Evolutionary conservation across 331 rosid genomes (phyloP).

Genomic region (Pyrus hybrid): DNA sequence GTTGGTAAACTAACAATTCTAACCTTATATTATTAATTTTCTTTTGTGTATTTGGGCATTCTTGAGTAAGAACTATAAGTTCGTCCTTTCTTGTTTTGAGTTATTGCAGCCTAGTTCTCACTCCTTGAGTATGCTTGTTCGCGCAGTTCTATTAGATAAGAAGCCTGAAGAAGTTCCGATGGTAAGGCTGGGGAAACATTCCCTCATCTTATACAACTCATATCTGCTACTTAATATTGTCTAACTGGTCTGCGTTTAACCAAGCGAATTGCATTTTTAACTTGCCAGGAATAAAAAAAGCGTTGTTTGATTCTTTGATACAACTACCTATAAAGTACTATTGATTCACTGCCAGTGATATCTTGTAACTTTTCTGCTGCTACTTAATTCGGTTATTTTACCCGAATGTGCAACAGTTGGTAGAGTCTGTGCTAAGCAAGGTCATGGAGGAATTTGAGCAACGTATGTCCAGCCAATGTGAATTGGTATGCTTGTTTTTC

Average conservation of each 20-base stretch:
- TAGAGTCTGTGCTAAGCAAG: conserved; percentile 82
- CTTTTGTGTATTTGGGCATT: conserved; percentile 5
- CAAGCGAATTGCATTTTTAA: background rate
- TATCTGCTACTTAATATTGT: background rate
- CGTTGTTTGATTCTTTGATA: background rate
- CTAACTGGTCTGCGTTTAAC: conserved; percentile 15
- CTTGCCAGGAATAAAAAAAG: background rate
- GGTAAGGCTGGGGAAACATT: conserved; percentile 32
- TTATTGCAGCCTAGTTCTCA: conserved; percentile 48
- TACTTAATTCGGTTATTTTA: conserved; percentile 4
- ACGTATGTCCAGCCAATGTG: conserved; percentile 56
- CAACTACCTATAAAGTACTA: background rate
- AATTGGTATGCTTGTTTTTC: conserved; percentile 40
- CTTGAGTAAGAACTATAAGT: conserved; percentile 6
- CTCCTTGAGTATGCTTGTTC: conserved; percentile 68
- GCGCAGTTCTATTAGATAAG: conserved; percentile 60
- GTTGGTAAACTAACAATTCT: conserved; percentile 43
- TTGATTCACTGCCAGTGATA: background rate
- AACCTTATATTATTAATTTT: conserved; percentile 8
- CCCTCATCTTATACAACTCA: background rate
- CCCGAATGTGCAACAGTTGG: conserved; percentile 55
- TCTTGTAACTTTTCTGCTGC: background rate
- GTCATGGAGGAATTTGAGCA: conserved; percentile 82
- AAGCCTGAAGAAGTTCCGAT: conserved; percentile 85
- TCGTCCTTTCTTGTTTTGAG: conserved; percentile 1